Conservation (phyloP, 129 eudicot species). For the Tanacetum coccineum region DNA sequence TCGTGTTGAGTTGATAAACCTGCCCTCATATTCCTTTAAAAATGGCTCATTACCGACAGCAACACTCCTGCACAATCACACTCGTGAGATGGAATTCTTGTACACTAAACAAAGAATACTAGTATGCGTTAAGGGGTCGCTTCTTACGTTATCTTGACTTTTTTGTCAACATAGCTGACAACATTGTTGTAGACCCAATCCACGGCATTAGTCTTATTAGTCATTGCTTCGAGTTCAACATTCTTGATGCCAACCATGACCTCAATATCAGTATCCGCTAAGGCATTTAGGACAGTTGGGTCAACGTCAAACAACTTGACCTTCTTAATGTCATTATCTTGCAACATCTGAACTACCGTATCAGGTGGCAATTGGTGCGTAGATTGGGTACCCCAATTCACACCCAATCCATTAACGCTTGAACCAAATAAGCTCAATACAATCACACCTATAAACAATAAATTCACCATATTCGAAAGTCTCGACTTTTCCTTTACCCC, state of each 20-base stretch:
- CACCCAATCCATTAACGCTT: slow-evolving; percentile 37
- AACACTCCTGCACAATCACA: slow-evolving; percentile 39
- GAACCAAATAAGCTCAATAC: slow-evolving; percentile 19
- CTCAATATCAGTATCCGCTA: slow-evolving; percentile 37
- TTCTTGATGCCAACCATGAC: slow-evolving; percentile 39
- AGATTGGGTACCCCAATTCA: slow-evolving; percentile 47
- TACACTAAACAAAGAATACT: background rate
- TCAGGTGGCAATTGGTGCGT: slow-evolving; percentile 34
- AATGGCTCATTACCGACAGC: slow-evolving; percentile 79
- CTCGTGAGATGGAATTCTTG: background rate
- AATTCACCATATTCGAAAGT: background rate
- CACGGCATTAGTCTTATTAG: slow-evolving; percentile 18
- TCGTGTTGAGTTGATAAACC: slow-evolving; percentile 29
- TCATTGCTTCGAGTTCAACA: slow-evolving; percentile 18
- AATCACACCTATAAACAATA: slow-evolving; percentile 19
- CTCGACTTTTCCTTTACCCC: background rate
- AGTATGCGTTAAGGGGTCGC: background rate
- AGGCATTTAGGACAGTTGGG: slow-evolving; percentile 12
- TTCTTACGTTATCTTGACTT: slow-evolving; percentile 29
- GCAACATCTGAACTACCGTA: slow-evolving; percentile 38
- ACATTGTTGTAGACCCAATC: slow-evolving; percentile 40
- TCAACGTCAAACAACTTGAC: slow-evolving; percentile 47
- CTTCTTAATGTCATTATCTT: slow-evolving; percentile 43
- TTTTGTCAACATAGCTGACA: slow-evolving; percentile 23
- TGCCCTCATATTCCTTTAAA: slow-evolving; percentile 43